Conservation (phyloP, 192 early-diverging fungal species). For the Kickxella alabastrina region DNA sequence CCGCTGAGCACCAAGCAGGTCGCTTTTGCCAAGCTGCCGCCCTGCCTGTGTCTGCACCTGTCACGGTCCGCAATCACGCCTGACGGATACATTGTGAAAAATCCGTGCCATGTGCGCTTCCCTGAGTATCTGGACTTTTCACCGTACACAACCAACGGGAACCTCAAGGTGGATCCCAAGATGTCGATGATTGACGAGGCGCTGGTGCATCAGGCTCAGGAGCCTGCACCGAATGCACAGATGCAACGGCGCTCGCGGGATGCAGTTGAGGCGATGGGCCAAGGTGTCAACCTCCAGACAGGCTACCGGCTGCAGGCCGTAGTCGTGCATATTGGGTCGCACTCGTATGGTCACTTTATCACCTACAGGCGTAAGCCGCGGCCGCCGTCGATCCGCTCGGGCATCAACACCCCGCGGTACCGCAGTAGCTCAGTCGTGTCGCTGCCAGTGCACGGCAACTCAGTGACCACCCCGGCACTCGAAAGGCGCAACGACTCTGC, state of each 20-base stretch:
- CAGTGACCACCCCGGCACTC: neutral
- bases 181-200: conserved; percentile 51
- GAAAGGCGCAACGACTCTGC: conserved; percentile 26
- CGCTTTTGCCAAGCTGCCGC: conserved; percentile 73
- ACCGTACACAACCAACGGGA: conserved; percentile 63
- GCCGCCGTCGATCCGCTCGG: conserved; percentile 36
- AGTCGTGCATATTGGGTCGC: conserved; percentile 85
- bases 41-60: conserved; percentile 77
- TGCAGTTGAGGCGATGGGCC: conserved; percentile 32
- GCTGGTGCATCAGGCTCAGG: neutral
- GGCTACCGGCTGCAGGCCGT: conserved; percentile 79
- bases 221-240: neutral
- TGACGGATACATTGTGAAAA: conserved; percentile 73
- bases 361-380: conserved; percentile 68
- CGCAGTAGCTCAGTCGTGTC: conserved; percentile 29
- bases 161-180: conserved; percentile 54
- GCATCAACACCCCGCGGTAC: conserved; percentile 46
- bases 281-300: conserved; percentile 22
- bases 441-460: conserved; percentile 7
- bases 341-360: conserved; percentile 93
- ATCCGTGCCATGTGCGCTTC: conserved; percentile 76
- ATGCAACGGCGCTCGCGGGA: conserved; percentile 24
- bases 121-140: conserved; percentile 73
- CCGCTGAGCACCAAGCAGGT: conserved; percentile 69
- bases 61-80: conserved; percentile 73